Evolutionary conservation across 164 flowering plant species (phyloP), one percentile per base, ranked within the genome.

Genomic region (Tetracentron sinense): DNA sequence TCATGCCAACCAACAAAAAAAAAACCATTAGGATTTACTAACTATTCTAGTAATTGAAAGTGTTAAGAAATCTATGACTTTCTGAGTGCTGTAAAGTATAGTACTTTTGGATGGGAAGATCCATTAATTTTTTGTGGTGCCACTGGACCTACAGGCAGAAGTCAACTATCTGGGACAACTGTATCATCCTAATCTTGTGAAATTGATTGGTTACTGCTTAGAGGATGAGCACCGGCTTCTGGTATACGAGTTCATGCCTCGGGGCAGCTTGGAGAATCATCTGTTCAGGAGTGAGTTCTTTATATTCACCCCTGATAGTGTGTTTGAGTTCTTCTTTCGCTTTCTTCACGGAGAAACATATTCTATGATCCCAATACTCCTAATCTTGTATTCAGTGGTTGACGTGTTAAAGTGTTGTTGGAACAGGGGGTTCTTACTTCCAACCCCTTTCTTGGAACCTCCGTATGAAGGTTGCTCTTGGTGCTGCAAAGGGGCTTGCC

Each of bases 181-280:
- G 42, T 74, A 76, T 61, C 92, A 90, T 77, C 88, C 88, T 27
- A 62, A 90, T 78, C 90, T 90, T 46, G 95, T 90, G 75, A 88
- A 78, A 64, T 63, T 90, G 69, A 51, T 90, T 35, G 97, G 97
- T 0, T 90, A 79, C 42, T 86, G 92, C 78, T 70, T 85, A 56
- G 97, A 90, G 74, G 92, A 88, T 69, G 90, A 90, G 44, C 85
- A 86, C 47, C 79, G 89, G 4, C 84, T 90, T 49, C 58, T 90
- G 74, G 92, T 90, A 23, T 88, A 90, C 42, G 97, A 90, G 59
- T 90, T 81, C 76, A 84, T 85, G 90, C 83, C 92, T 48, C 79
- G 90, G 0, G 94, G 95, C 63, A 88, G 92, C 79, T 79, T 90
- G 74, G 95, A 90, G 57, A 86, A 90, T 67, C 97, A 90, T 71